Percentiles rank a stretch among this genome's conserved stretches.
These are phyloP conservation scores for Trichoderma atrobrunneum DNA, from an alignment of 2,329 filamentous ascomycete genomes.

Conservation along the genomic window DNA sequence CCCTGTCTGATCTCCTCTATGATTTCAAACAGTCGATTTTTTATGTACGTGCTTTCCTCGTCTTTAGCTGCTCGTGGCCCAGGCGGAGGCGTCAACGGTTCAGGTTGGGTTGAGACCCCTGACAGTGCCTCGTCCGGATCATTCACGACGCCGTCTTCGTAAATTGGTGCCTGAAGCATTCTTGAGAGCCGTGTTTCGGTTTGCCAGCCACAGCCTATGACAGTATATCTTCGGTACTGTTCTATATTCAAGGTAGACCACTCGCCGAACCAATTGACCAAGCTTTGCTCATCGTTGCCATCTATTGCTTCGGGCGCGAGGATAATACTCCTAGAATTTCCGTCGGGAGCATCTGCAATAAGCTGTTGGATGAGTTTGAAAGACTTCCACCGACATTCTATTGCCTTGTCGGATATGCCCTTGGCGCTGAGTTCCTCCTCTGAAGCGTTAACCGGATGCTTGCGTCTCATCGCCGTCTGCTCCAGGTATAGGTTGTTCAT, in stretches of 20 bases:
- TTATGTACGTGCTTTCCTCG: not conserved
- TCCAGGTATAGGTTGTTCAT: constrained; percentile 28
- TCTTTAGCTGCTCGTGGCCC: not conserved
- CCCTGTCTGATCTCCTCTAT: not conserved
- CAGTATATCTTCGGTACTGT: constrained; percentile 51
- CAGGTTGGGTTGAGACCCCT: not conserved
- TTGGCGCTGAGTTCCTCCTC: not conserved
- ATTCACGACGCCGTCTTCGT: constrained; percentile 32
- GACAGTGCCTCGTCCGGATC: constrained; percentile 36
- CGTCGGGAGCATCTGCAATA: constrained; percentile 19
- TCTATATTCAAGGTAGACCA: constrained; percentile 53
- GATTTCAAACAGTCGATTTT: not conserved
- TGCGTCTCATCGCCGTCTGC: not conserved
- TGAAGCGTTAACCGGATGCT: not conserved
- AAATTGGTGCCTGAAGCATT: constrained; percentile 30
- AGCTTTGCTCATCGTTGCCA: constrained; percentile 58
- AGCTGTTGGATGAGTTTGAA: constrained; percentile 25
- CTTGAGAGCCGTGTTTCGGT: constrained; percentile 25
- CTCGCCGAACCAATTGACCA: constrained; percentile 62
- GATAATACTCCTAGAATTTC: constrained; percentile 36
- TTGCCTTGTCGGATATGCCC: constrained; percentile 11
- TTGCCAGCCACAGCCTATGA: constrained; percentile 47
- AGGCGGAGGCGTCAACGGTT: not conserved
- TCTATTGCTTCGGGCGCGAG: constrained; percentile 50
- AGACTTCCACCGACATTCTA: constrained; percentile 27